Evolutionary conservation across 2,329 filamentous ascomycete genomes (phyloP).

Genomic region (Fusarium sp.): DNA sequence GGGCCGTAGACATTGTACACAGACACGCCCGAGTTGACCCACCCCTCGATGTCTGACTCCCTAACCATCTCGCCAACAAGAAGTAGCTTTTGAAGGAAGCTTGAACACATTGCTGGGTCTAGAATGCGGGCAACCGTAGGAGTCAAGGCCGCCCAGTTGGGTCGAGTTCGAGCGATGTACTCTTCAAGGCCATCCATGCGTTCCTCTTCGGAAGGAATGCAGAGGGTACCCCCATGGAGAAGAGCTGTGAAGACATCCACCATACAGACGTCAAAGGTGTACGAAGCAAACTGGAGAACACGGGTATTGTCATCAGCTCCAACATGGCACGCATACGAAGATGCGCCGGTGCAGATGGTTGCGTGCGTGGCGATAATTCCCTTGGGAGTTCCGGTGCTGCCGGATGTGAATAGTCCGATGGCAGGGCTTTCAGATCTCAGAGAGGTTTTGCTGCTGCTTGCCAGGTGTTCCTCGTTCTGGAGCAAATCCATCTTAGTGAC

Average conservation of each 20-base stretch:
- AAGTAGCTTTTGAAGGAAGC: background rate
- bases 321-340: background rate
- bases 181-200: background rate
- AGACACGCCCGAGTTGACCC: background rate
- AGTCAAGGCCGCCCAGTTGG: background rate
- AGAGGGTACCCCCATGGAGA: background rate
- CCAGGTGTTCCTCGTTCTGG: background rate
- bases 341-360: background rate
- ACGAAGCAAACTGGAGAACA: background rate
- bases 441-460: background rate
- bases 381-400: background rate
- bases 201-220: background rate
- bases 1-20: background rate
- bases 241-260: background rate
- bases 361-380: background rate
- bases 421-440: background rate
- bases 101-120: background rate
- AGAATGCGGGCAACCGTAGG: background rate
- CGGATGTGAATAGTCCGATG: background rate
- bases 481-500: background rate
- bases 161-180: background rate
- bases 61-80: background rate
- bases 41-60: background rate
- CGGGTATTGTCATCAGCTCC: background rate
- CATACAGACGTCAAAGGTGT: background rate